Percentiles rank a stretch among this genome's conserved stretches.
These are phyloP conservation scores for Nothophaeocryptopus gaeumannii DNA, from an alignment of 2,329 filamentous ascomycete genomes.

Conservation along the genomic window DNA sequence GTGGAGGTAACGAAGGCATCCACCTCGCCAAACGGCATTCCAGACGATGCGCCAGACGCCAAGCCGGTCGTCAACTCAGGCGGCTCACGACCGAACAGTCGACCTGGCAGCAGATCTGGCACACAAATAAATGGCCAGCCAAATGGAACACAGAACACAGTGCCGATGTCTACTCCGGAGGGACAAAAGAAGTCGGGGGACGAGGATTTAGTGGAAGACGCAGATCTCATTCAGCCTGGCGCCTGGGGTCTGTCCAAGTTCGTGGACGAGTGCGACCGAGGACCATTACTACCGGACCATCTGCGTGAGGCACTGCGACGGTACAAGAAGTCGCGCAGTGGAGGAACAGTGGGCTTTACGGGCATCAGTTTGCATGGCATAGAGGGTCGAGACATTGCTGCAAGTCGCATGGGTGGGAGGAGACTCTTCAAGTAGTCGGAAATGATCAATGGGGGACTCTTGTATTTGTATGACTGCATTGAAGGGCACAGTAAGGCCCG, in stretches of 20 bases:
- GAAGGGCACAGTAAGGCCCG: neutral
- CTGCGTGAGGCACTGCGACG: constrained; percentile 69
- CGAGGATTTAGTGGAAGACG: constrained; percentile 18
- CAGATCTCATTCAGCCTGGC: constrained; percentile 20
- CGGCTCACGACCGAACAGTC: neutral
- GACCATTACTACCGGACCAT: constrained; percentile 70
- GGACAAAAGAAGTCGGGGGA: constrained; percentile 9
- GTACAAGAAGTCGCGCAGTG: constrained; percentile 62
- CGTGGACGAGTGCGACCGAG: constrained; percentile 41
- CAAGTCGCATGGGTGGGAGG: constrained; percentile 45
- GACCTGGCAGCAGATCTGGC: constrained; percentile 6
- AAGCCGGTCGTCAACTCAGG: neutral
- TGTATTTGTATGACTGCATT: neutral
- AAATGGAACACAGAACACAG: neutral
- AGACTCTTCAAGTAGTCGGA: constrained; percentile 43
- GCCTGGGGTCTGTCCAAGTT: constrained; percentile 27
- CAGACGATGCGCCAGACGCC: neutral
- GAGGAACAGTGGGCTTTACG: constrained; percentile 55
- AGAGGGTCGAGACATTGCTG: constrained; percentile 40
- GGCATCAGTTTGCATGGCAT: constrained; percentile 49
- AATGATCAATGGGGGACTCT: neutral
- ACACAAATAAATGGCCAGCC: constrained; percentile 4
- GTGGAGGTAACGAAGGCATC: constrained; percentile 1
- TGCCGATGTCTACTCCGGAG: constrained; percentile 6
- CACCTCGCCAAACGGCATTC: neutral